Conservation (phyloP, 192 early-diverging fungal species). For the Physocladia obscura region DNA sequence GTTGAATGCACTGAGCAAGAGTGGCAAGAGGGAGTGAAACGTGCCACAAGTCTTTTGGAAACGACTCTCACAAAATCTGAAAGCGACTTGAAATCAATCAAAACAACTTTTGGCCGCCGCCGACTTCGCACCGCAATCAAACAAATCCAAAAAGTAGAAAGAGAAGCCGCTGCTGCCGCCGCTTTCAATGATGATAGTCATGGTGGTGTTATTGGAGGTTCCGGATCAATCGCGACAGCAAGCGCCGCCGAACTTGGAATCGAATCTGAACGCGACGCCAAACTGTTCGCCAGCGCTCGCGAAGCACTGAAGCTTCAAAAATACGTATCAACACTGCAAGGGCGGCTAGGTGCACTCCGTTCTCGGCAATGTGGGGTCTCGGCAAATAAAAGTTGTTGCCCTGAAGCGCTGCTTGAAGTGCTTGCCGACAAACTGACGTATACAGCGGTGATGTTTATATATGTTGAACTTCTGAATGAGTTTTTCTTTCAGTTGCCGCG, state of each 20-base stretch:
- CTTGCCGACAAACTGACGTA: conserved; percentile 93
- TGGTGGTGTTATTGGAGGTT: conserved; percentile 7
- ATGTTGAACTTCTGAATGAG: conserved; percentile 94
- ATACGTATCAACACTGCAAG: conserved; percentile 72
- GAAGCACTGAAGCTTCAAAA: conserved; percentile 79
- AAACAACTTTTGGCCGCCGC: conserved; percentile 70
- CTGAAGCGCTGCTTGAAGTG: conserved; percentile 88
- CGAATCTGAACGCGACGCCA: conserved; percentile 69
- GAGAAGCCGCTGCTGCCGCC: conserved; percentile 17
- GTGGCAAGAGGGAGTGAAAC: conserved; percentile 87
- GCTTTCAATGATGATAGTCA: too few relatives aligned
- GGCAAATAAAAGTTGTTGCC: conserved; percentile 88
- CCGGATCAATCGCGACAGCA: not conserved
- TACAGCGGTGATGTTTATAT: conserved; percentile 95
- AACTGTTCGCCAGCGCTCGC: conserved; percentile 73
- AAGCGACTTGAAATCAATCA: conserved; percentile 69
- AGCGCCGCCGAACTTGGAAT: conserved; percentile 53
- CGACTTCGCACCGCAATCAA: conserved; percentile 83
- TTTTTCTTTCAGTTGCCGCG: conserved; percentile 98
- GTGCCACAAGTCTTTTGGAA: conserved; percentile 73
- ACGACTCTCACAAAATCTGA: conserved; percentile 78
- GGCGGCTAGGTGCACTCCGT: conserved; percentile 77
- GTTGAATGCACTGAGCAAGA: conserved; percentile 88
- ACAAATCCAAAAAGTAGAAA: conserved; percentile 71
- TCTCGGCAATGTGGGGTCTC: conserved; percentile 77